Evolutionary conservation across 306 rosid genomes (phyloP), one percentile per base, ranked within the genome.

Genomic region (Gastrolobium bilobum): DNA sequence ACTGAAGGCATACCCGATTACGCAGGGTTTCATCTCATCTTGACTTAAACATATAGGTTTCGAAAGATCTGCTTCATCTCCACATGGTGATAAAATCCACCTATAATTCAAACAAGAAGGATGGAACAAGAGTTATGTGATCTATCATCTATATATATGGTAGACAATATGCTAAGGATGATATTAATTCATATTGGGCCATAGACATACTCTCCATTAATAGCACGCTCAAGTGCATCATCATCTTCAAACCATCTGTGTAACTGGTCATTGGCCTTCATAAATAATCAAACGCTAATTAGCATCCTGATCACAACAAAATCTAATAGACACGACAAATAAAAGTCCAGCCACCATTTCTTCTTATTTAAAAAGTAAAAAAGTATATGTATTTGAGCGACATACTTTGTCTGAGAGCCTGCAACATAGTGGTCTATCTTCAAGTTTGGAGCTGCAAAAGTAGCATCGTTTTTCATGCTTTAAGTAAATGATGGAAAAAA

Each of bases 371-470:
- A 63, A 66, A 71, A 64, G 72, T 47, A 39, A n/a, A 39, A 33
- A 68, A 46, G 38, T 52, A 66, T 8, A 70, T 50, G 39, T 63
- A 44, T 61, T 57, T 76, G 79, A 71, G 71, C 15, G 30, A 79
- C 97, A 81, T 91, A 95, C 99, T 87, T 86, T 95, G 90, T 95
- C 99, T 48, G 99, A 87, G 67, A 95, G 92, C 89, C 99, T 87
- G 90, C 98, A 96, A 69, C 89, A 77, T 60, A 81, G 34, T 30
- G 94, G 74, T 83, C 99, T 90, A 51, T 96, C 99, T 91, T 96
- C 98, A 64, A 96, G 97, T 81, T 91, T 90, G 80, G 93, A 87
- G 88, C 99, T 96, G 91, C 84, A 75, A 85, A 73, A 64, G 31
- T 75, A 81, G 59, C 68, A 53, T 39, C 37, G 40, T 61, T 57